Percentiles rank a stretch among this genome's conserved stretches.
Evolutionary conservation across 1,139 yeast species (phyloP).

Genomic region (Magnusiomyces clavatus): DNA sequence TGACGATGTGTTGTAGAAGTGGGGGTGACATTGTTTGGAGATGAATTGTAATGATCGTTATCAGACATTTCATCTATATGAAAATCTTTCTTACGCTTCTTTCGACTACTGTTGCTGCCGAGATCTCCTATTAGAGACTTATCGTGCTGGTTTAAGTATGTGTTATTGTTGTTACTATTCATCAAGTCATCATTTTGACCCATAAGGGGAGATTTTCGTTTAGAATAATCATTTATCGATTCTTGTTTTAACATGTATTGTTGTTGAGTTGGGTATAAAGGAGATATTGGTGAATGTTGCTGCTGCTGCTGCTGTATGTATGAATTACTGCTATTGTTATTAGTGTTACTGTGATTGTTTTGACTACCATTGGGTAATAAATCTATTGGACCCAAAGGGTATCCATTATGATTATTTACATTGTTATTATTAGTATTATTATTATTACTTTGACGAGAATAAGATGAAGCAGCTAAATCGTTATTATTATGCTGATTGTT

Average conservation of each 20-base stretch:
- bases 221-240: neutral
- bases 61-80: neutral
- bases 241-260: neutral
- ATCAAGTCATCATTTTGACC: neutral
- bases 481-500: neutral
- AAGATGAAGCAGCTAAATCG: neutral
- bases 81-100: constrained; percentile 1
- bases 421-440: neutral
- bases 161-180: neutral
- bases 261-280: neutral
- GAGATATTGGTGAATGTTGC: constrained; percentile 1
- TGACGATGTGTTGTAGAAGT: too few species aligned
- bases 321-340: neutral
- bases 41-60: too few species aligned
- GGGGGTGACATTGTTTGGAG: too few species aligned
- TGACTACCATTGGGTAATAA: neutral
- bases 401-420: too few species aligned
- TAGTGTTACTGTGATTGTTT: neutral
- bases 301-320: neutral
- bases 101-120: neutral
- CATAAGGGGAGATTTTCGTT: neutral
- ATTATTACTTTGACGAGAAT: neutral
- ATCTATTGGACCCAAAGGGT: neutral
- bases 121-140: neutral
- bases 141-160: neutral